Conservation (phyloP, 306 rosid species). For the Cicer judaicum region DNA sequence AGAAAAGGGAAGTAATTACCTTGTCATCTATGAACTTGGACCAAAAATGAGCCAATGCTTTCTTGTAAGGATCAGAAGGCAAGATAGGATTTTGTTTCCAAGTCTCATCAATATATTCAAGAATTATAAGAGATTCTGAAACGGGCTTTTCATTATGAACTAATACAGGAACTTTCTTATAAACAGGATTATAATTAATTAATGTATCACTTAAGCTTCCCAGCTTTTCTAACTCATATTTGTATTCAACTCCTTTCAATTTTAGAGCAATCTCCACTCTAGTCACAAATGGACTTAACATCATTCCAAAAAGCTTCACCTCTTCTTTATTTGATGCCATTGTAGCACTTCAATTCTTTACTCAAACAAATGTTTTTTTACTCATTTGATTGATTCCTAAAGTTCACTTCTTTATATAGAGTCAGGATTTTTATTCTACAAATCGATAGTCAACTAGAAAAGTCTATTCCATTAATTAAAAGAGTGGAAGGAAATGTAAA, state of each 20-base stretch:
- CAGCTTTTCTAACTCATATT: background rate
- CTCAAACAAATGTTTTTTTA: background rate
- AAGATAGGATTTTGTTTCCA: conserved; percentile 55
- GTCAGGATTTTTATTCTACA: background rate
- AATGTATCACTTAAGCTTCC: background rate
- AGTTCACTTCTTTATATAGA: background rate
- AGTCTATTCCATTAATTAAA: background rate
- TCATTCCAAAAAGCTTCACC: background rate
- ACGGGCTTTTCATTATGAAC: conserved; percentile 62
- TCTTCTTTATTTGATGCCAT: conserved; percentile 1
- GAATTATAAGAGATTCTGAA: conserved; percentile 61
- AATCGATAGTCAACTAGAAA: background rate
- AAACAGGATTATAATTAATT: conserved; percentile 58
- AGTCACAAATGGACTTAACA: background rate
- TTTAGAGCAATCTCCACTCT: conserved; percentile 6
- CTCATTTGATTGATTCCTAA: background rate
- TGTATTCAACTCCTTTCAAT: background rate
- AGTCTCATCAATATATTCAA: conserved; percentile 61
- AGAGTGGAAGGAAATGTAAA: no score
- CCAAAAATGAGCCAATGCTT: conserved; percentile 67
- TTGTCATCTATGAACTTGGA: conserved; percentile 51
- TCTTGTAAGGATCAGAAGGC: conserved; percentile 52
- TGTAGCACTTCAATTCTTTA: background rate
- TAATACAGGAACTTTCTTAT: conserved; percentile 58
- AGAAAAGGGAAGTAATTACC: conserved; percentile 39